A percentile compares a stretch with the other conserved stretches of the same genome.
phyloP scores from a whole-genome alignment of 2,329 filamentous ascomycete species.

The Fusarium verticillioides region DNA sequence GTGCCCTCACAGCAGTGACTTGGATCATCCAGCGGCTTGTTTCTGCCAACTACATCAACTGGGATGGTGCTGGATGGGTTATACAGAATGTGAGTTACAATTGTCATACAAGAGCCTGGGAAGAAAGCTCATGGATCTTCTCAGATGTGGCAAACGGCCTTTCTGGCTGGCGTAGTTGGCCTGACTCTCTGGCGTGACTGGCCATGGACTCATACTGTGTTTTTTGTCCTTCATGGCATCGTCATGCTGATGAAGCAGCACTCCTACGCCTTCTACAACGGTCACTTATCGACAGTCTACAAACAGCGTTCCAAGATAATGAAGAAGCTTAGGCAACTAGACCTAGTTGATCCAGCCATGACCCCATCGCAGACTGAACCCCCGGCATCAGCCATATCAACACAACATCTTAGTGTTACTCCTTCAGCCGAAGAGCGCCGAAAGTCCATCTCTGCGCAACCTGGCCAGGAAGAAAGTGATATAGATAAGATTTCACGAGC shows the following conservation, averaged over 20 bases:
- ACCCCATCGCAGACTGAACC: slow-evolving; percentile 57
- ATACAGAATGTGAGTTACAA: slow-evolving; percentile 69
- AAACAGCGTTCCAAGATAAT: slow-evolving; percentile 59
- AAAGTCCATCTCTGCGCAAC: slow-evolving; percentile 51
- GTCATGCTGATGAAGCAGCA: slow-evolving; percentile 88
- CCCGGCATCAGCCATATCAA: slow-evolving; percentile 55
- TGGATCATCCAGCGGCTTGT: slow-evolving; percentile 73
- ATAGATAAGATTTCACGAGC: slow-evolving; percentile 70
- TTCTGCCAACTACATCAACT: slow-evolving; percentile 68
- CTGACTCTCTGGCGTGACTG: slow-evolving; percentile 78
- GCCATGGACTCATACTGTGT: slow-evolving; percentile 86
- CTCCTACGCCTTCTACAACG: slow-evolving; percentile 82
- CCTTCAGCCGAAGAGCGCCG: slow-evolving; percentile 58
- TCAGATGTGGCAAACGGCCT: slow-evolving; percentile 74
- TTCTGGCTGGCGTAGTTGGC: slow-evolving; percentile 69
- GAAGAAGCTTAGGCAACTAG: slow-evolving; percentile 66
- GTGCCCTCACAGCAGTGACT: slow-evolving; percentile 71
- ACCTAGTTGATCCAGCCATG: slow-evolving; percentile 60
- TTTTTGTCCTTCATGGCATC: slow-evolving; percentile 78
- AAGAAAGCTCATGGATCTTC: not conserved
- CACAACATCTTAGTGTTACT: slow-evolving; percentile 55
- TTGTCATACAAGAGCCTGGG: not conserved
- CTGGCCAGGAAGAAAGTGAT: slow-evolving; percentile 57
- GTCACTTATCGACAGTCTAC: slow-evolving; percentile 72
- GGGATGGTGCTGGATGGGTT: slow-evolving; percentile 77